Percentiles rank a stretch among this genome's conserved stretches.
These are phyloP conservation scores for Camelina hispida DNA, from an alignment of 345 rosid species.

Conservation along the genomic window DNA sequence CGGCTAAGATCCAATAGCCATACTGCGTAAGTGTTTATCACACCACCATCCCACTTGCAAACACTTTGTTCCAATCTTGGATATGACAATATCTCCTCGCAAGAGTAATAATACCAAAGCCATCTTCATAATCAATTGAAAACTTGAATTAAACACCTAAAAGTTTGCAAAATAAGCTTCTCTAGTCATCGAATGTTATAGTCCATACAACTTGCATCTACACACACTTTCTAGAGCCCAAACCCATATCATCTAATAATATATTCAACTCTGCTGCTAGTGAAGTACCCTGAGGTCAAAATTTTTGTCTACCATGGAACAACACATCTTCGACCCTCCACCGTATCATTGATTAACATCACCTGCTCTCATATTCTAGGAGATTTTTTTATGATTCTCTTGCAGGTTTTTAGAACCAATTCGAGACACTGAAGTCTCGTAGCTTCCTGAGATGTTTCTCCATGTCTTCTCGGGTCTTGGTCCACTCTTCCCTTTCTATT, in stretches of 20 bases:
- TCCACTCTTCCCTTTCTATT: conserved; percentile 91
- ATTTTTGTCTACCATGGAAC: conserved; percentile 14
- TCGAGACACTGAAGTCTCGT: conserved; percentile 77
- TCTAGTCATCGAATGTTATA: conserved; percentile 16
- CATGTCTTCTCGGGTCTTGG: conserved; percentile 72
- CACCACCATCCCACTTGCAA: conserved; percentile 52
- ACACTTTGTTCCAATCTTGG: conserved; percentile 35
- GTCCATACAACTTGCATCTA: conserved; percentile 2
- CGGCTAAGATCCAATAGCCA: neutral
- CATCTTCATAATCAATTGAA: neutral
- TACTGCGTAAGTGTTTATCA: conserved; percentile 3
- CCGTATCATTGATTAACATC: conserved; percentile 4
- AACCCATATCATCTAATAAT: conserved; percentile 1
- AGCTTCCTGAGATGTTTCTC: conserved; percentile 91
- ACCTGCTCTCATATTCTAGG: conserved; percentile 8
- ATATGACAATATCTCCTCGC: neutral
- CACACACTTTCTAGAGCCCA: neutral
- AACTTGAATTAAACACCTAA: neutral
- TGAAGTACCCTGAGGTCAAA: conserved; percentile 19
- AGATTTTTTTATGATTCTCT: neutral
- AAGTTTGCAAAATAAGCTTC: conserved; percentile 20
- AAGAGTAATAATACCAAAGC: neutral
- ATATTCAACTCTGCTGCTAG: conserved; percentile 19
- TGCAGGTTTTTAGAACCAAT: conserved; percentile 65
- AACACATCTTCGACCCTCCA: conserved; percentile 18